These are phyloP conservation scores for Rhynchosporium agropyri DNA, from an alignment of 2,329 filamentous ascomycete species.

Conservation along the genomic window DNA sequence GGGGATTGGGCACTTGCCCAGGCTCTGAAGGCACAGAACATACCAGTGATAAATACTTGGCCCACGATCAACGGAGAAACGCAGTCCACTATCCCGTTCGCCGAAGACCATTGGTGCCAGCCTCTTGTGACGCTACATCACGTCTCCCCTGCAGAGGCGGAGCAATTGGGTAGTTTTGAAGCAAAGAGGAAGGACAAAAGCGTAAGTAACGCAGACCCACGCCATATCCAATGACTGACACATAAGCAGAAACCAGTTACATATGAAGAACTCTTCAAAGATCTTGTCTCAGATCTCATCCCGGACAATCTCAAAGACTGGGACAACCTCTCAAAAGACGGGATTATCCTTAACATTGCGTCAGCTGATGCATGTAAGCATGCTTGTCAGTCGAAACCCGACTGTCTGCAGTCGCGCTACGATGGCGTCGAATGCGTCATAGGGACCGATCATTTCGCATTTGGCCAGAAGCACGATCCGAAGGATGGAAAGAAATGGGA, in stretches of 20 bases:
- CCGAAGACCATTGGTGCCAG: constrained; percentile 54
- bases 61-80: constrained; percentile 60
- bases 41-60: constrained; percentile 48
- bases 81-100: constrained; percentile 52
- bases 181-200: constrained; percentile 38
- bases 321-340: constrained; percentile 49
- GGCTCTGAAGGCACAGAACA: constrained; percentile 51
- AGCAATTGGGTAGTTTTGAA: constrained; percentile 50
- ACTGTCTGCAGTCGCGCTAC: constrained; percentile 16
- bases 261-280: constrained; percentile 53
- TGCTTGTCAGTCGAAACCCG: constrained; percentile 4
- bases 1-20: constrained; percentile 55
- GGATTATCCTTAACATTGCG: background rate
- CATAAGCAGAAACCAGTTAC: constrained; percentile 7
- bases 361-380: constrained; percentile 7
- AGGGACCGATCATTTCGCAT: constrained; percentile 5
- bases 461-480: constrained; percentile 7
- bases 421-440: constrained; percentile 12
- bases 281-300: constrained; percentile 50
- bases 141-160: constrained; percentile 46
- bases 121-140: constrained; percentile 59
- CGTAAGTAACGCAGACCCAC: constrained; percentile 2
- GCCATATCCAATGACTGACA: background rate
- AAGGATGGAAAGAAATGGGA: background rate
- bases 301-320: constrained; percentile 42